A percentile compares a stretch with the other conserved stretches of the same genome.
These are phyloP conservation scores for Pythium vanterpoolii DNA, from an alignment of 352 stramenopile species.

Conservation along the genomic window DNA sequence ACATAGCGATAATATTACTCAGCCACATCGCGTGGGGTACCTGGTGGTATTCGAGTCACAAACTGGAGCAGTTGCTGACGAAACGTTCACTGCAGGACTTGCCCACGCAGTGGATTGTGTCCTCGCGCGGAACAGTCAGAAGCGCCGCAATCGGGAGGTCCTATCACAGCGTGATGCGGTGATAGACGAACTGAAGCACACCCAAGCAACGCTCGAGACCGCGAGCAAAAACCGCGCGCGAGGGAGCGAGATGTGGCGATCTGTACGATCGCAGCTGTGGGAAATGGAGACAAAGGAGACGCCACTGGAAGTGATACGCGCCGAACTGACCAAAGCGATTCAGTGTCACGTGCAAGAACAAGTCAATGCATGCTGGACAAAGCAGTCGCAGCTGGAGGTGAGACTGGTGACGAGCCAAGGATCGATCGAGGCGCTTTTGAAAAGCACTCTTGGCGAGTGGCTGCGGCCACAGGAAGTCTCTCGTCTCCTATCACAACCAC, in stretches of 20 bases:
- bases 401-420: neutral
- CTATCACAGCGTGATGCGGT: neutral
- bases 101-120: neutral
- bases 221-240: neutral
- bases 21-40: neutral
- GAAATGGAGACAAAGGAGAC: neutral
- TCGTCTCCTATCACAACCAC: neutral
- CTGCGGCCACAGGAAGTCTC: neutral
- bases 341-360: neutral
- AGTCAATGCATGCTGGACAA: neutral
- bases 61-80: neutral
- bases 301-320: neutral
- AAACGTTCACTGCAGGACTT: neutral
- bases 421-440: neutral
- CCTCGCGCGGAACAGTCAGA: neutral
- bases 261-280: neutral
- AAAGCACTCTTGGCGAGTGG: neutral
- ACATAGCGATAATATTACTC: neutral
- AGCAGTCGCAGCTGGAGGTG: neutral
- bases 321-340: neutral
- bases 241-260: neutral
- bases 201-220: neutral
- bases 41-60: neutral
- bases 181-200: neutral
- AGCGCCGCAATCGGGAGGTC: neutral